Percentiles rank a stretch among this genome's conserved stretches.
phyloP scores from a whole-genome alignment of 2,329 filamentous ascomycete species.

The Alternaria ventricosa region DNA sequence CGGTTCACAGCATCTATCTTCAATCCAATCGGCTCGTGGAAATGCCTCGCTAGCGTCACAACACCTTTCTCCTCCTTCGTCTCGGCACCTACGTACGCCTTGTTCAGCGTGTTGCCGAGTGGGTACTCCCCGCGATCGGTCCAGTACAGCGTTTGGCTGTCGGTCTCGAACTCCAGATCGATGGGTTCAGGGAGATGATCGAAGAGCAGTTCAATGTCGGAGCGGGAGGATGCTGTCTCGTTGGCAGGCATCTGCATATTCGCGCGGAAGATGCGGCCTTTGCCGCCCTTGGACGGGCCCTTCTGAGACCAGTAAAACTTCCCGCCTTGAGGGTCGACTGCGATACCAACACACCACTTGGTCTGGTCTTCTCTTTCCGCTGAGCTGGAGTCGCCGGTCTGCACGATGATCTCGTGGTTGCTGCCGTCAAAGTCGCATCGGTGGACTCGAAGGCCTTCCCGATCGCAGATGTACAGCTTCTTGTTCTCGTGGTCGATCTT shows the following conservation, averaged over 20 bases:
- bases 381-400: conserved; percentile 5
- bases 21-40: conserved; percentile 34
- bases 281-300: conserved; percentile 58
- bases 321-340: conserved; percentile 52
- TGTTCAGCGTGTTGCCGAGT: conserved; percentile 61
- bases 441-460: conserved; percentile 52
- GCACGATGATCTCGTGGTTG: conserved; percentile 16
- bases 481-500: conserved; percentile 9
- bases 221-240: conserved; percentile 13
- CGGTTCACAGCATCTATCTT: conserved; percentile 13
- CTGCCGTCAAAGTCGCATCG: conserved; percentile 21
- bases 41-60: conserved; percentile 20
- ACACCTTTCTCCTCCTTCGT: not conserved
- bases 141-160: conserved; percentile 61
- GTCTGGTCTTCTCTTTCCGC: conserved; percentile 38
- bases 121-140: conserved; percentile 67
- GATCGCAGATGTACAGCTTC: conserved; percentile 44
- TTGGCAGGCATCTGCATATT: conserved; percentile 51
- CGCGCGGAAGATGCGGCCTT: conserved; percentile 62
- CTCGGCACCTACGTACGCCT: conserved; percentile 23
- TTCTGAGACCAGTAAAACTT: conserved; percentile 69
- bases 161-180: conserved; percentile 62
- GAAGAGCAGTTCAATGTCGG: conserved; percentile 38
- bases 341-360: conserved; percentile 64
- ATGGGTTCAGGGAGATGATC: conserved; percentile 51